These are phyloP conservation scores for Backusella circina DNA, from an alignment of 192 early-diverging fungal genomes.

Conservation along the genomic window DNA sequence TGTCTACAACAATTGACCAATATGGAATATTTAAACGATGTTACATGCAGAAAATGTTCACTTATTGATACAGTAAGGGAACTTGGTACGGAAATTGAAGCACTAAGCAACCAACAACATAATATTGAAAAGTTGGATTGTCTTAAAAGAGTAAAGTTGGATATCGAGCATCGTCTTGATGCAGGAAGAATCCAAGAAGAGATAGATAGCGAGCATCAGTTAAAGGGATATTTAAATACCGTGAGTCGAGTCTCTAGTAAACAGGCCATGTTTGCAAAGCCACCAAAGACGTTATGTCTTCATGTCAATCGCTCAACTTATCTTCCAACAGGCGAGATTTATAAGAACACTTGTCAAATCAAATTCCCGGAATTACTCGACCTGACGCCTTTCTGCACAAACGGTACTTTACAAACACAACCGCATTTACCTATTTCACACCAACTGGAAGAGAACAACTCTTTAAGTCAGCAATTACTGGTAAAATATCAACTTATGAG, in stretches of 20 bases:
- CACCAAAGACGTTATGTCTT: constrained; percentile 73
- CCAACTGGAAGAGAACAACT: not conserved
- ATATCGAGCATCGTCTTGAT: constrained; percentile 23
- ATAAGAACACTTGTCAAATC: constrained; percentile 81
- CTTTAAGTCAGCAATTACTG: not conserved
- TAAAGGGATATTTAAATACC: not conserved
- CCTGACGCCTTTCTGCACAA: constrained; percentile 66
- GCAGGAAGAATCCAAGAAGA: constrained; percentile 25
- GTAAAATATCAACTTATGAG: constrained; percentile 53
- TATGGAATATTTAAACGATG: constrained; percentile 65
- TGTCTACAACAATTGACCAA: constrained; percentile 51
- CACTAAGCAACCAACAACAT: not conserved
- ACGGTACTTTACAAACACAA: constrained; percentile 46
- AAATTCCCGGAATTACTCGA: constrained; percentile 76
- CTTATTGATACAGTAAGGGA: constrained; percentile 42
- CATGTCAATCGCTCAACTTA: constrained; percentile 82
- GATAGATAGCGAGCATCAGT: not conserved
- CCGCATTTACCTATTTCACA: constrained; percentile 54
- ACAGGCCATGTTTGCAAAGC: constrained; percentile 73
- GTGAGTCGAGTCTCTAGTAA: constrained; percentile 53
- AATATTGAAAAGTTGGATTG: constrained; percentile 12
- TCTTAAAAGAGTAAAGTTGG: constrained; percentile 11
- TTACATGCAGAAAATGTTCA: constrained; percentile 63
- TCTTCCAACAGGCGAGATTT: constrained; percentile 60
- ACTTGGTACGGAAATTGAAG: not conserved